Evolutionary conservation across 108 stramenopile genomes (phyloP).

Genomic region (Stephanodiscus triporus): DNA sequence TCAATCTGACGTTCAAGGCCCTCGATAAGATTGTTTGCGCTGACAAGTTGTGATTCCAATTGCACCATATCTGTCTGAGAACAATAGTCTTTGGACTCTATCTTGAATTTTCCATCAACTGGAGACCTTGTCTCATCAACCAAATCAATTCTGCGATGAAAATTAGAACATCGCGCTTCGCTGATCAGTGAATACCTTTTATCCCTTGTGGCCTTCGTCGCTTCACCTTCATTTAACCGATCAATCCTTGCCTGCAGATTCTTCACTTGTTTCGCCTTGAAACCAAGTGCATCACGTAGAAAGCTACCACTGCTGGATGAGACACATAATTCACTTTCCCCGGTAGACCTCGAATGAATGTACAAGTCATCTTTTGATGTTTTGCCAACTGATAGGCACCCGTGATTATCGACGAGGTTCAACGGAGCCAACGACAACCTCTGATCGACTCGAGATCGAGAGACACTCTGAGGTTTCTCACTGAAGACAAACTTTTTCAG

Average conservation of each 20-base stretch:
- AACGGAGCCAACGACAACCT: not conserved
- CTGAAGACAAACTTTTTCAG: conserved; percentile 30
- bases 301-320: not conserved
- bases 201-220: not conserved
- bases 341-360: not conserved
- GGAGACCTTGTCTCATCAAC: not conserved
- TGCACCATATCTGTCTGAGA: conserved; percentile 15
- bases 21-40: conserved; percentile 37
- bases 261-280: conserved; percentile 27
- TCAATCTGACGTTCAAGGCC: conserved; percentile 37
- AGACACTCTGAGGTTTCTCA: not conserved
- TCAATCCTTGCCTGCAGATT: conserved; percentile 7
- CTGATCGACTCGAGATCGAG: not conserved
- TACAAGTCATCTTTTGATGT: conserved; percentile 17
- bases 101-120: not conserved
- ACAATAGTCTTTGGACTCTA: not conserved
- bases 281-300: conserved; percentile 11
- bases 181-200: conserved; percentile 5
- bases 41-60: conserved; percentile 28
- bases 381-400: not conserved
- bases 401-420: not conserved
- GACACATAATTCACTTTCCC: not conserved
- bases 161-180: not conserved
- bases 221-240: not conserved
- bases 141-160: conserved; percentile 3